Conservation (phyloP, 352 stramenopile genomes). For the Stramenopiles sp. region DNA sequence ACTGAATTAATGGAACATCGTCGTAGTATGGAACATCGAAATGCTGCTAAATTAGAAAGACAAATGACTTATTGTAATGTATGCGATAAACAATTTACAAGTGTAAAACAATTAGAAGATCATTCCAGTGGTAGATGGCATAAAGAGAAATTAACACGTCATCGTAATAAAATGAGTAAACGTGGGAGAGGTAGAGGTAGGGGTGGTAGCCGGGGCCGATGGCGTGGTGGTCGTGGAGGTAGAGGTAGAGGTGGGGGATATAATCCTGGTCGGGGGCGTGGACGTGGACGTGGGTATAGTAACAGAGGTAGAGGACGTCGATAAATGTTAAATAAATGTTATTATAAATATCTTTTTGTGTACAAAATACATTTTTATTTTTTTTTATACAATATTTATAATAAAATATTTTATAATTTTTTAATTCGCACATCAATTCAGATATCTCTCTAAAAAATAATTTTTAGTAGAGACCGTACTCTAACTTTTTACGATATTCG, state of each 20-base stretch:
- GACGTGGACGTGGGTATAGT: background rate
- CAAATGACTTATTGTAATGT: background rate
- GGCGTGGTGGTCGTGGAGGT: background rate
- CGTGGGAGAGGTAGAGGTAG: background rate
- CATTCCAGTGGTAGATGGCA: background rate
- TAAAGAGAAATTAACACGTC: background rate
- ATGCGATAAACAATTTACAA: background rate
- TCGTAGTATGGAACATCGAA: background rate
- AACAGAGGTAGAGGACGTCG: too few species aligned
- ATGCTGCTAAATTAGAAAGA: background rate
- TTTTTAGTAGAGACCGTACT: too few species aligned
- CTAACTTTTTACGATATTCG: too few species aligned
- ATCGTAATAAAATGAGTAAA: too few species aligned
- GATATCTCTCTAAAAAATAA: too few species aligned
- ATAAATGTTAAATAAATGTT: too few species aligned
- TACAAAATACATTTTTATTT: too few species aligned
- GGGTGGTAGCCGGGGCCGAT: background rate
- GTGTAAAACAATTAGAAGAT: conserved; percentile 1
- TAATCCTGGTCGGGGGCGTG: background rate
- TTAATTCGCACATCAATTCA: too few species aligned
- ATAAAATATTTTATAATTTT: too few species aligned
- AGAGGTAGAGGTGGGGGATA: background rate
- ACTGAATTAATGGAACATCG: background rate
- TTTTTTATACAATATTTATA: too few species aligned
- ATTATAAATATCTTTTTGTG: too few species aligned